phyloP scores from a whole-genome alignment of 2,329 filamentous ascomycete species.

The Trichophyton rubrum region DNA sequence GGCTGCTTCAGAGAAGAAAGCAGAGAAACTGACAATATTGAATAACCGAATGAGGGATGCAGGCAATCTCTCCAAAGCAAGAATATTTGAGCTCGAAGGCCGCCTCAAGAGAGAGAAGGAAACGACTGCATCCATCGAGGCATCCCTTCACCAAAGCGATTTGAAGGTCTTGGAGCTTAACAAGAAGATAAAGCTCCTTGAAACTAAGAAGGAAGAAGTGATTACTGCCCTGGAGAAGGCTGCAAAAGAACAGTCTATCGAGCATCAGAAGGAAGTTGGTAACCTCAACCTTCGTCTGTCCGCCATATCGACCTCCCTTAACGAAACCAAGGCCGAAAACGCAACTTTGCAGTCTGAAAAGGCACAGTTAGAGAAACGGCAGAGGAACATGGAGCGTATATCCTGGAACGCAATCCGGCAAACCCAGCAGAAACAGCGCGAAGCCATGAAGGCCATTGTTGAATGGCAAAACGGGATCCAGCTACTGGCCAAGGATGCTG shows the following conservation, averaged over 20 bases:
- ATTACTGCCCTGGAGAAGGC: conserved; percentile 18
- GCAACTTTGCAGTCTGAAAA: conserved; percentile 27
- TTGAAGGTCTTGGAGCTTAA: conserved; percentile 24
- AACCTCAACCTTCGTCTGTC: conserved; percentile 32
- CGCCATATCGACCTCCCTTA: conserved; percentile 29
- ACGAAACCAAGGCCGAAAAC: conserved; percentile 24
- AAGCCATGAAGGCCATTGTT: conserved; percentile 16
- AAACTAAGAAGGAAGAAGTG: conserved; percentile 20
- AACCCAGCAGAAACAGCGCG: conserved; percentile 26
- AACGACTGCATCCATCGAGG: conserved; percentile 25
- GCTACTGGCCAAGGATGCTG: conserved; percentile 12
- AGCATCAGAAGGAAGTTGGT: conserved; percentile 26
- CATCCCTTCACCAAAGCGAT: conserved; percentile 24
- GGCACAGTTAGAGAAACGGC: conserved; percentile 25
- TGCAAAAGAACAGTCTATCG: conserved; percentile 16
- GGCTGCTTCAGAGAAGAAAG: conserved; percentile 19
- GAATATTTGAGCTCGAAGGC: conserved; percentile 24
- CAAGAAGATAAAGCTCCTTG: conserved; percentile 27
- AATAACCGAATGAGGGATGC: conserved; percentile 30
- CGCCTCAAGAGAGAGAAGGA: conserved; percentile 24
- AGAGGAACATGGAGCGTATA: conserved; percentile 25
- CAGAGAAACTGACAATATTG: conserved; percentile 23
- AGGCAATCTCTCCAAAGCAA: conserved; percentile 20
- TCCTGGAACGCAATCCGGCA: conserved; percentile 28
- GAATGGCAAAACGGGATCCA: conserved; percentile 14